Evolutionary conservation across 2,329 filamentous ascomycete species (phyloP).

Genomic region (Cladosporium sphaerospermum): DNA sequence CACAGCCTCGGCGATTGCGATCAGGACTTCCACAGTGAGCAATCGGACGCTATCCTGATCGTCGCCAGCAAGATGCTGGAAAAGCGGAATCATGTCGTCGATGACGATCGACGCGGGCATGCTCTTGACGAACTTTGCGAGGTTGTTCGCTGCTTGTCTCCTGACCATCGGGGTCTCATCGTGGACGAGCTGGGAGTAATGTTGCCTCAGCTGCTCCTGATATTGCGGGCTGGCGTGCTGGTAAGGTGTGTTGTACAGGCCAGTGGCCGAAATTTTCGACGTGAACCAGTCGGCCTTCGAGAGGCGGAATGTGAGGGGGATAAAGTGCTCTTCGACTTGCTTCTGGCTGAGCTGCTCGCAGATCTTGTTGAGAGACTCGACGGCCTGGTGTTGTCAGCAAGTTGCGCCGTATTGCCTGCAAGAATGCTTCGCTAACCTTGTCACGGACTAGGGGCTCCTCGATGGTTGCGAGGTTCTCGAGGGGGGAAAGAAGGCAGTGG

Average conservation of each 20-base stretch:
- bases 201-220: constrained; percentile 84
- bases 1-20: constrained; percentile 92
- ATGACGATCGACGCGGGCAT: constrained; percentile 89
- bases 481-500: constrained; percentile 90
- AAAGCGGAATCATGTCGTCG: constrained; percentile 97
- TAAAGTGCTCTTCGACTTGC: constrained; percentile 96
- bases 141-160: constrained; percentile 90
- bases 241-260: constrained; percentile 90
- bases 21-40: constrained; percentile 91
- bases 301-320: constrained; percentile 88
- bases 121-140: constrained; percentile 96
- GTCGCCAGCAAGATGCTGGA: constrained; percentile 92
- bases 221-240: constrained; percentile 79
- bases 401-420: no score
- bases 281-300: constrained; percentile 99
- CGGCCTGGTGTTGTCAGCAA: constrained; percentile 58
- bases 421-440: constrained; percentile 60
- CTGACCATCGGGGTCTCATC: constrained; percentile 99
- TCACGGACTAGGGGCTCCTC: constrained; percentile 96
- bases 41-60: constrained; percentile 97
- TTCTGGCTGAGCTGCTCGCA: constrained; percentile 83
- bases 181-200: constrained; percentile 88
- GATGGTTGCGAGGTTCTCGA: constrained; percentile 97
- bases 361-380: constrained; percentile 99
- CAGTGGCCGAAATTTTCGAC: constrained; percentile 95